Evolutionary conservation across 352 stramenopile genomes (phyloP).

Genomic region (Pythium aquatile): DNA sequence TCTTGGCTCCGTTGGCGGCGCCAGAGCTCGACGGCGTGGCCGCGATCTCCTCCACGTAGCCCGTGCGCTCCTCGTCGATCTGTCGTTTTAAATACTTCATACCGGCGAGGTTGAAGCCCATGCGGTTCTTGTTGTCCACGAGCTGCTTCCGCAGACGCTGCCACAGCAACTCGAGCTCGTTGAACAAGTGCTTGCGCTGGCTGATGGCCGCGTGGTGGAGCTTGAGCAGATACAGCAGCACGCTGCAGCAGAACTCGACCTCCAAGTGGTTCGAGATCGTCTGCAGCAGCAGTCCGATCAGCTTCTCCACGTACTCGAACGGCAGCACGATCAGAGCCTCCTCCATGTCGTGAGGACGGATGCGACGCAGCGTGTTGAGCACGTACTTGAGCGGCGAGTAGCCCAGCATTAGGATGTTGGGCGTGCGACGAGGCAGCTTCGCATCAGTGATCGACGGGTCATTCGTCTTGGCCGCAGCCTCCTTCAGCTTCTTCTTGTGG

Average conservation of each 20-base stretch:
- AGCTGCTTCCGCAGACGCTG: slow-evolving; percentile 71
- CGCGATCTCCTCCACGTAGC: slow-evolving; percentile 76
- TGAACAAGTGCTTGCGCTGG: slow-evolving; percentile 62
- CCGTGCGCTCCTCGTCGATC: slow-evolving; percentile 73
- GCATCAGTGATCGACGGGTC: slow-evolving; percentile 40
- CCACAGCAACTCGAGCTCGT: slow-evolving; percentile 79
- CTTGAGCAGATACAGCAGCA: slow-evolving; percentile 73
- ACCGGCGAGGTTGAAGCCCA: slow-evolving; percentile 85
- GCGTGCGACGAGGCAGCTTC: slow-evolving; percentile 42
- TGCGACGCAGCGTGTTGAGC: slow-evolving; percentile 90
- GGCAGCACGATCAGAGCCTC: slow-evolving; percentile 96
- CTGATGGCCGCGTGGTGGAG: slow-evolving; percentile 81
- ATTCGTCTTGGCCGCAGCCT: slow-evolving; percentile 40
- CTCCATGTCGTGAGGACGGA: slow-evolving; percentile 96
- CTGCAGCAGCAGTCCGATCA: slow-evolving; percentile 92
- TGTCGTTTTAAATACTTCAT: slow-evolving; percentile 88
- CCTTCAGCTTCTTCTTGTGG: slow-evolving; percentile 60
- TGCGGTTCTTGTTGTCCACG: slow-evolving; percentile 78
- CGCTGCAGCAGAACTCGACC: slow-evolving; percentile 91
- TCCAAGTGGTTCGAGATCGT: slow-evolving; percentile 87
- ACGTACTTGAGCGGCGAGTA: slow-evolving; percentile 95
- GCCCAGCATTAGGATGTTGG: slow-evolving; percentile 94
- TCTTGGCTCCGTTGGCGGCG: slow-evolving; percentile 25
- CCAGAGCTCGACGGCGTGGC: slow-evolving; percentile 18
- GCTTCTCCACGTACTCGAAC: slow-evolving; percentile 94